Base-by-base conservation (phyloP, 1,284 basidiomycete genomes). In the Malassezia vespertilionis region DNA sequence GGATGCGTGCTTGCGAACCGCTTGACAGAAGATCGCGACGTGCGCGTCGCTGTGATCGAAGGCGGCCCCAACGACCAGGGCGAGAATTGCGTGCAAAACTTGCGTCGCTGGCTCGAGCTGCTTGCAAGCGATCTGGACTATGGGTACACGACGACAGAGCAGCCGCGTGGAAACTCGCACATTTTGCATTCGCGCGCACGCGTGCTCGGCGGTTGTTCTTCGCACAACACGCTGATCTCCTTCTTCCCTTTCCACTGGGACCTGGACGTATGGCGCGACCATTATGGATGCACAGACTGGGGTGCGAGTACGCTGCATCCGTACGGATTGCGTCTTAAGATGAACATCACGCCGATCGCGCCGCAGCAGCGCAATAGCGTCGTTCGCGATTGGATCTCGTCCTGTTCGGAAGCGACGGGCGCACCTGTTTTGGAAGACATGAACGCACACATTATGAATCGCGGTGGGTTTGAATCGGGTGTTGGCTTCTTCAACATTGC, bases 151-250 rank as follows among this genome's bases (percentile, higher is more conserved):
- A 68, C 66, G 5, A 69, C 65, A 1, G 56, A 59, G 33, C 71
- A 72, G 51, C 64, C 65, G 12, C 54, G 58, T 10, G 71, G 71
- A 22, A 72, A 72, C 56, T 71, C 69, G 40, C 63, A 69, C 56
- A 72, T 72, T 43, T 56, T 60, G n/a, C 71, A 72, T 51, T 65
- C 61, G 12, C 59, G 71, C 21, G 71, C 71, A 0, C 50, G 54
- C 6, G 70, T 72, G 8, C 57, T 72, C 10, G 71, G 71, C 22
- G 71, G 71, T 27, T 72, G 71, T 54, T 64, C 60, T 14, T 68
- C 64, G 36, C 71, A 72, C 61, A 72, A 72, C 56, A 72, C 71
- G 20, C 56, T 72, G 26, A 72, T 72, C 52, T 69, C 65, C 33
- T 72, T 72, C 57, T 55, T 68, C 20, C 71, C 71, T 9, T 70